phyloP scores from a whole-genome alignment of 345 rosid genomes.

The Citropsis articulata region DNA sequence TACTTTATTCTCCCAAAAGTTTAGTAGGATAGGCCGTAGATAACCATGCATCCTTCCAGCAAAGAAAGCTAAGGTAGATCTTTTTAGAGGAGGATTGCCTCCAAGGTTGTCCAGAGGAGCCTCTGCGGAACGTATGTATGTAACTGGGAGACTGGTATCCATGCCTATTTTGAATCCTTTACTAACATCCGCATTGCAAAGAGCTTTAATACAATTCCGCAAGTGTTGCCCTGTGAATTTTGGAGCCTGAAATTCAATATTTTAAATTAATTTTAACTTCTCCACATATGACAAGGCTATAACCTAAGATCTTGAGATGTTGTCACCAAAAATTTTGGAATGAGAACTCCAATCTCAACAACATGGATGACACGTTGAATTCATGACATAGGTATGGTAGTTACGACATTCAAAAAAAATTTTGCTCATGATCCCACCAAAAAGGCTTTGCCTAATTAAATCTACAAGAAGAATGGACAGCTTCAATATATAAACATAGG shows the following conservation, averaged over 20 bases:
- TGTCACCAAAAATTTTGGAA: neutral
- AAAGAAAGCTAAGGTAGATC: conserved; percentile 74
- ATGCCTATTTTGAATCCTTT: conserved; percentile 68
- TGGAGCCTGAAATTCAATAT: conserved; percentile 50
- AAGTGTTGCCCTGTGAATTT: conserved; percentile 47
- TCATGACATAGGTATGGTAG: neutral
- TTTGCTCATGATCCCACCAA: neutral
- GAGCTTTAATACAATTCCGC: conserved; percentile 61
- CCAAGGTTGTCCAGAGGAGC: conserved; percentile 59
- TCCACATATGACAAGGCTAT: neutral
- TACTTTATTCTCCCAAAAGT: conserved; percentile 68
- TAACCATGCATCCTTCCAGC: conserved; percentile 91
- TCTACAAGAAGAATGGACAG: neutral
- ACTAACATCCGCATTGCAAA: conserved; percentile 76
- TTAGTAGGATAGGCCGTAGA: conserved; percentile 61
- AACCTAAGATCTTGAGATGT: neutral
- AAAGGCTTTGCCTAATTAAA: neutral
- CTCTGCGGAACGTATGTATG: conserved; percentile 60
- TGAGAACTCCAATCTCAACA: neutral
- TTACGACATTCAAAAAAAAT: neutral
- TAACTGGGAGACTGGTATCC: conserved; percentile 71
- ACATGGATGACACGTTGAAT: neutral
- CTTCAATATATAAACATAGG: neutral
- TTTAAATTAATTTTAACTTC: conserved; percentile 3
- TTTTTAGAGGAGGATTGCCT: conserved; percentile 60